These are phyloP conservation scores for Arthrinium phaeospermum DNA, from an alignment of 2,329 filamentous ascomycete species.

Conservation along the genomic window DNA sequence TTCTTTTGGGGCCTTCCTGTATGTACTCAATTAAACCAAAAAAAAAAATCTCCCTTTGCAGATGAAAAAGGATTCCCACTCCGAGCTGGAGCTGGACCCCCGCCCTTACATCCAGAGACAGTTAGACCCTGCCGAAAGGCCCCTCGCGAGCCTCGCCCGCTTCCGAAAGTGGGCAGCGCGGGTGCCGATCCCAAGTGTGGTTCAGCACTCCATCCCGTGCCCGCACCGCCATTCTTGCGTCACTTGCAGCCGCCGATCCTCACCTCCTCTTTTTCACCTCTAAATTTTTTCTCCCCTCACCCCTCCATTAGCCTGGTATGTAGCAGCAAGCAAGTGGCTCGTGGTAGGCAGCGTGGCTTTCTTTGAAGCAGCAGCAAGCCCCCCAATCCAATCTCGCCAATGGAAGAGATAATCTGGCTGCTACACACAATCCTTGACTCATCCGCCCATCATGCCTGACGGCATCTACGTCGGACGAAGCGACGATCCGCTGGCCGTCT, in stretches of 20 bases:
- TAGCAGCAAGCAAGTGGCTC: slow-evolving; percentile 1
- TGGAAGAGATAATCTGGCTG: background rate
- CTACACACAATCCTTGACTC: background rate
- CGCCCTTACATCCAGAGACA: background rate
- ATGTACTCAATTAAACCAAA: too few species aligned
- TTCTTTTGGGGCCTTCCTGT: background rate
- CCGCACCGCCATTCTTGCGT: slow-evolving; percentile 17
- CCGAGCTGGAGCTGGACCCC: background rate
- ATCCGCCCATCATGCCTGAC: background rate
- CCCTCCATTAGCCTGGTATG: background rate
- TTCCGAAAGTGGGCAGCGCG: background rate
- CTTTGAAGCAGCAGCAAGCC: background rate
- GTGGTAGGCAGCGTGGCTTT: background rate
- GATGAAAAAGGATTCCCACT: background rate
- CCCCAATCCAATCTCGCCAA: background rate
- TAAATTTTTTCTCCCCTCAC: background rate
- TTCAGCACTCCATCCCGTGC: background rate
- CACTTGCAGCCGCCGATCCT: background rate
- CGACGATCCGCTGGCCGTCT: background rate
- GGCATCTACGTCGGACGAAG: background rate
- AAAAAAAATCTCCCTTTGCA: background rate
- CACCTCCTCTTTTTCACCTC: background rate
- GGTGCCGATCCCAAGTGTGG: background rate
- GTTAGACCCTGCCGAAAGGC: background rate
- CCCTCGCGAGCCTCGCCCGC: background rate